Percentiles rank a stretch among this genome's conserved stretches.
Conservation (phyloP, 306 rosid genomes). For the Trifolium fragiferum region DNA sequence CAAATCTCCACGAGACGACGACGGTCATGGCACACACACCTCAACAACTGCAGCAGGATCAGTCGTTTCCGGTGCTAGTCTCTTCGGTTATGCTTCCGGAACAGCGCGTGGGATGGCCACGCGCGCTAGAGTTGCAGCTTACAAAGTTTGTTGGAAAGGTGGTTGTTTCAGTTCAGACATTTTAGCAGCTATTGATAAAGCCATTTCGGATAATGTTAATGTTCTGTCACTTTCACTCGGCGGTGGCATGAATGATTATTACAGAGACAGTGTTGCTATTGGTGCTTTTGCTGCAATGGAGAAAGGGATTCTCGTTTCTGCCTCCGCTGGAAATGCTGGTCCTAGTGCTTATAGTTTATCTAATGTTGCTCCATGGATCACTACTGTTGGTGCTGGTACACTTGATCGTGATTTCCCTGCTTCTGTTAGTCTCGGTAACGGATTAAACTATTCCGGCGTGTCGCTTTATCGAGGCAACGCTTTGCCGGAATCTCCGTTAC, state of each 20-base stretch:
- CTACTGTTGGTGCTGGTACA: constrained; percentile 96
- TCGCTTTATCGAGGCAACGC: constrained; percentile 71
- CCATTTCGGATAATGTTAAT: constrained; percentile 69
- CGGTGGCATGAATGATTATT: constrained; percentile 81
- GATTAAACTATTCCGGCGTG: constrained; percentile 79
- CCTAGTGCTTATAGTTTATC: constrained; percentile 69
- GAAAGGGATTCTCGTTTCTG: constrained; percentile 79
- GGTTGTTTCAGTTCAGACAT: constrained; percentile 98
- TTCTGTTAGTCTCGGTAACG: constrained; percentile 68
- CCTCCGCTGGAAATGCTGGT: constrained; percentile 93
- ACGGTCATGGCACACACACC: constrained; percentile 96
- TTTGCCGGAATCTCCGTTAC: constrained; percentile 51
- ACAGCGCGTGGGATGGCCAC: constrained; percentile 96
- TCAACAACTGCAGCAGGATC: constrained; percentile 84
- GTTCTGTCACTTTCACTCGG: constrained; percentile 90
- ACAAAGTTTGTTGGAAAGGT: constrained; percentile 90
- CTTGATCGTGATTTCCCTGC: constrained; percentile 97
- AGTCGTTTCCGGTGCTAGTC: constrained; percentile 55
- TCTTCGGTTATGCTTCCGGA: constrained; percentile 72
- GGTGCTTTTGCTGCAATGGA: constrained; percentile 91
- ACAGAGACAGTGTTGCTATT: constrained; percentile 78
- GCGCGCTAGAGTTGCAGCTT: constrained; percentile 74
- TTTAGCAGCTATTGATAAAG: constrained; percentile 72
- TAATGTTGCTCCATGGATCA: constrained; percentile 90
- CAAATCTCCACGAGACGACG: constrained; percentile 83